These are phyloP conservation scores for Botryotinia calthae DNA, from an alignment of 2,329 filamentous ascomycete genomes.

Conservation along the genomic window DNA sequence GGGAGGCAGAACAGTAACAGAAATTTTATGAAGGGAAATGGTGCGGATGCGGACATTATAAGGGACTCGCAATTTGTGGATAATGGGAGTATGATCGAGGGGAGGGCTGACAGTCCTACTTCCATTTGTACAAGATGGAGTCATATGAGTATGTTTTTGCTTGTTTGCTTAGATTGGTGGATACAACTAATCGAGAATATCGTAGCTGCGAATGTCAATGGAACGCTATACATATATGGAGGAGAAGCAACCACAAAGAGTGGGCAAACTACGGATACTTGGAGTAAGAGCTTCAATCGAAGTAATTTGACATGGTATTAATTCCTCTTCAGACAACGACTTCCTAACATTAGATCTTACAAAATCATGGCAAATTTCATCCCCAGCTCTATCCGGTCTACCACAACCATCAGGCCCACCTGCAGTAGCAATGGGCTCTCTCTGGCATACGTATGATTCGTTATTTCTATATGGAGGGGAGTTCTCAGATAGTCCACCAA, in stretches of 20 bases:
- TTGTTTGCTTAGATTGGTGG: background rate
- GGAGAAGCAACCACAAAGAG: conserved; percentile 59
- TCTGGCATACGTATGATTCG: conserved; percentile 70
- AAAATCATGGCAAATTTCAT: conserved; percentile 65
- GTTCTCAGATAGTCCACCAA: conserved; percentile 62
- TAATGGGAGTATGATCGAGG: conserved; percentile 38
- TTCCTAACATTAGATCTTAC: conserved; percentile 71
- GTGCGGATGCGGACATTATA: conserved; percentile 50
- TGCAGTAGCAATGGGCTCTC: conserved; percentile 67
- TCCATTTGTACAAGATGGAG: conserved; percentile 64
- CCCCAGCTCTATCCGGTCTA: conserved; percentile 61
- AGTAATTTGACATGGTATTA: background rate
- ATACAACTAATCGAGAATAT: background rate
- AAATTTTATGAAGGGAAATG: conserved; percentile 31
- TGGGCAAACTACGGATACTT: conserved; percentile 61
- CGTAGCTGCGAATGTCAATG: conserved; percentile 63
- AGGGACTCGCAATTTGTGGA: conserved; percentile 36
- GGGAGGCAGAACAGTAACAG: conserved; percentile 44
- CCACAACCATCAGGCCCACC: conserved; percentile 67
- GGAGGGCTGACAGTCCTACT: conserved; percentile 49
- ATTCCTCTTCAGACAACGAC: conserved; percentile 57
- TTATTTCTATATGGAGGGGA: conserved; percentile 74
- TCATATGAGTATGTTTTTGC: conserved; percentile 52
- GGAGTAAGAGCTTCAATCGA: conserved; percentile 53
- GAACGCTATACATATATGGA: conserved; percentile 74